A percentile compares a stretch with the other conserved stretches of the same genome.
Conservation (phyloP, 2,329 filamentous ascomycete species). For the Parastagonospora nodorum region DNA sequence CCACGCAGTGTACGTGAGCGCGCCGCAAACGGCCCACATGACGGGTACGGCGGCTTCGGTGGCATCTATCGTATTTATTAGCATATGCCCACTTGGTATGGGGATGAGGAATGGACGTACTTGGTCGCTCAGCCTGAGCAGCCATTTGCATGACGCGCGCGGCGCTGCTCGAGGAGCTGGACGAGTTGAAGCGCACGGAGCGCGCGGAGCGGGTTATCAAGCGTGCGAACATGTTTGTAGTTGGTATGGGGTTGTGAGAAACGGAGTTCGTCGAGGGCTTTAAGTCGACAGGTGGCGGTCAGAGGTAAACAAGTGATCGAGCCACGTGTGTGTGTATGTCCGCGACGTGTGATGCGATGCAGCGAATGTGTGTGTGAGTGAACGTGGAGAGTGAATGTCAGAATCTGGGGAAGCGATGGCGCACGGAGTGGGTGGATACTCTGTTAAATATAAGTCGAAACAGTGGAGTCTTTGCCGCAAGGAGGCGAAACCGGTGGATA, state of each 20-base stretch:
- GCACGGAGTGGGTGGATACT: not conserved
- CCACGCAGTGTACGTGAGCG: conserved; percentile 33
- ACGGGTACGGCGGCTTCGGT: conserved; percentile 39
- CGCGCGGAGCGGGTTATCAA: conserved; percentile 27
- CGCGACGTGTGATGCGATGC: no score
- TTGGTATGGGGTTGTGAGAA: not conserved
- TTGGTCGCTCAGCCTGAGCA: conserved; percentile 35
- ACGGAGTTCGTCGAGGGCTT: not conserved
- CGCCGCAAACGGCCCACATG: conserved; percentile 38
- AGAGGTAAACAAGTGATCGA: not conserved
- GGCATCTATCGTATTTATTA: conserved; percentile 13
- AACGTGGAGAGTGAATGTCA: conserved; percentile 2
- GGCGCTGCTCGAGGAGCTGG: conserved; percentile 23
- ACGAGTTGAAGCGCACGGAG: conserved; percentile 38
- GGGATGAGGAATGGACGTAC: conserved; percentile 15
- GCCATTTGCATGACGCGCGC: conserved; percentile 39
- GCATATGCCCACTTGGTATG: not conserved
- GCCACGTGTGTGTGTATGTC: no score
- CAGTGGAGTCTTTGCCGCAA: conserved; percentile 17
- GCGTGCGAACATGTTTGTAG: conserved; percentile 20
- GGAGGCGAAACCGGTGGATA: conserved; percentile 10
- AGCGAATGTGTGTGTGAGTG: no score
- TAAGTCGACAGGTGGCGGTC: not conserved
- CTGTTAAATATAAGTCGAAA: conserved; percentile 18
- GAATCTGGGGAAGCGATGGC: conserved; percentile 9